Evolutionary conservation across 805 yeast genomes (phyloP), one percentile per base, ranked within the genome.

Genomic region (Lipomyces sp.): DNA sequence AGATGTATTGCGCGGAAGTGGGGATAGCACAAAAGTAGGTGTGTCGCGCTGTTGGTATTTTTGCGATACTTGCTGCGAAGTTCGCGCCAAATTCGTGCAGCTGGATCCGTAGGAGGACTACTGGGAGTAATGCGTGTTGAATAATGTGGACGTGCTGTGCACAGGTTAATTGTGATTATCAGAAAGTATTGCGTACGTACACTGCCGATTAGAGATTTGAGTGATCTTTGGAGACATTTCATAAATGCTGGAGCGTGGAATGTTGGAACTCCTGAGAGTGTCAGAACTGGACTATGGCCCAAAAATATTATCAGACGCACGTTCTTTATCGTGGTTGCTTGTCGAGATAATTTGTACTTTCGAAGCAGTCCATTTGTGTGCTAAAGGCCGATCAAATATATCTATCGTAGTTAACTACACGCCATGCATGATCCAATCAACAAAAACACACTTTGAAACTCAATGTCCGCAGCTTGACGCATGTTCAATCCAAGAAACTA

Each of bases 401-500:
- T 62, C 70, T 67, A 35, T 15, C n/a, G 42, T 32, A 35, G 15
- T 51, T 8, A 34, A 29, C 18, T 34, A 33, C 3, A 29, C 11
- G 10, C 10, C 48, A 13, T 2, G 35, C n/a, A 10, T 13, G 30
- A 7, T 24, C 7, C 11, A 13, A 10, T 18, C 18, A n/a, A 24
- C 34, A 24, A 51, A 51, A 15, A 13, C 71, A 13, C 50, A 67
- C 71, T 42, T 50, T 63, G 63, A 33, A 64, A 63, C 32, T 69
- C 71, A 30, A 67, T 59, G 32, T 69, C 71, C 6, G 71, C 71
- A 3, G 37, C 53, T 51, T 69, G 71, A 24, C 56, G 58, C 53
- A 67, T 42, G 57, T 61, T 67, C n/a, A 69, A 59, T n/a, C 71
- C 71, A 3, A 48, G 57, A 39, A 24, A 51, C 71, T 67, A 18